These are phyloP conservation scores for Lyophyllum semitale DNA, from an alignment of 768 basidiomycete species.

Conservation along the genomic window DNA sequence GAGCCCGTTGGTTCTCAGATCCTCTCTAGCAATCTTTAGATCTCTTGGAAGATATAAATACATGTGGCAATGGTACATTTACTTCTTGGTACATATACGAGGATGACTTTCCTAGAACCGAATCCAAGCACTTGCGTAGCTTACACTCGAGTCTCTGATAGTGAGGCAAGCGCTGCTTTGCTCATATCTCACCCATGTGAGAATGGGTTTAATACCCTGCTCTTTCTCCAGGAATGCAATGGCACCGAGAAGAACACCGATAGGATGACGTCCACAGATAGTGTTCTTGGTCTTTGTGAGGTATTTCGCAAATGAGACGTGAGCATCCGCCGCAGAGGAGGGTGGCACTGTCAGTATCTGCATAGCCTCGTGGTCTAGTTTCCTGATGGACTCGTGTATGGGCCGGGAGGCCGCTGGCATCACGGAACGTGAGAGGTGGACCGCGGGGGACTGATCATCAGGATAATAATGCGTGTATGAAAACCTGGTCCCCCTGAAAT, in stretches of 20 bases:
- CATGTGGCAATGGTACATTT: constrained; percentile 1
- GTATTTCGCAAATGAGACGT: constrained; percentile 66
- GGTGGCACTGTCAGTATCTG: constrained; percentile 62
- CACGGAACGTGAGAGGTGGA: constrained; percentile 50
- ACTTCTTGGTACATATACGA: neutral
- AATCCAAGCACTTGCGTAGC: constrained; percentile 92
- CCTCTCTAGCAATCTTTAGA: constrained; percentile 37
- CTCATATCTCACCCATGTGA: constrained; percentile 91
- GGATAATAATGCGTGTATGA: constrained; percentile 89
- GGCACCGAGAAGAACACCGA: constrained; percentile 87
- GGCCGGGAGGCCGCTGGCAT: constrained; percentile 51
- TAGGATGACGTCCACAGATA: constrained; percentile 96
- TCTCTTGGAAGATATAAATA: neutral
- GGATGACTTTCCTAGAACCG: constrained; percentile 47
- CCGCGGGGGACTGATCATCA: constrained; percentile 40
- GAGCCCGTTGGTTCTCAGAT: constrained; percentile 58
- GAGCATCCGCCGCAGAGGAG: constrained; percentile 53
- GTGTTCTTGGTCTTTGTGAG: constrained; percentile 84
- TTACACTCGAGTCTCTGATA: constrained; percentile 85
- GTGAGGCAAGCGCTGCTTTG: constrained; percentile 81
- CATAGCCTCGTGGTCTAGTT: constrained; percentile 88
- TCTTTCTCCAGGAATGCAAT: constrained; percentile 57
- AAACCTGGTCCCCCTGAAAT: constrained; percentile 72
- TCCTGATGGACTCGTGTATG: constrained; percentile 82
- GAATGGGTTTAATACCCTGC: constrained; percentile 31